Evolutionary conservation across 1,139 yeast species (phyloP), one percentile per base, ranked within the genome.

Genomic region (Suhomyces bokatorum): DNA sequence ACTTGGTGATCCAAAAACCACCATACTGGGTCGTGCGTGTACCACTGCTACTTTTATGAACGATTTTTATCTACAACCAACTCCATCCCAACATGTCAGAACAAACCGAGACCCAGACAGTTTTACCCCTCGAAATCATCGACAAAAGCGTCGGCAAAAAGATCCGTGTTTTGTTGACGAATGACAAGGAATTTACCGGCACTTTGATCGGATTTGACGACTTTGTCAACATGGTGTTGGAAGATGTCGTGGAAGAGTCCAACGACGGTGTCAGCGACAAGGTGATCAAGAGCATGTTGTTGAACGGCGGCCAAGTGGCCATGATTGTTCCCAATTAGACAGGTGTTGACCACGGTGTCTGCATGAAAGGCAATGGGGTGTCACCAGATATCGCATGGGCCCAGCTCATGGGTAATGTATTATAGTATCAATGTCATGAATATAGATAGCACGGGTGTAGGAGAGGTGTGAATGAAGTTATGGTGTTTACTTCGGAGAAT

Each of bases 131-230:
- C 51, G 98, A 91, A 63, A 78, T 89, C 41, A 87, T 93, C 37
- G 98, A 93, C 66, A 85, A 83, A 63, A 83, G 95, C 50, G 83
- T 93, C 36, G 97, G 96, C 15, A 80, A 88, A 41, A 75, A 78
- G 47, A 82, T 93, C 42, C 81, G 88, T 75, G 89, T 91, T 28
- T 77, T 91, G 46, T 75, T 90, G 75, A 83, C 87, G 53, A 79
- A 82, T 47, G 81, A 84, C 52, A 70, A 70, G 51, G 97, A 91
- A 63, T 93, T 90, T 64, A 78, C 80, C 22, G 99, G 99, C 2
- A 87, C 84, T 9, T 73, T 93, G 43, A 80, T 86, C 24, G 99
- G 98, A 0, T 91, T 93, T 64, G 99, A 93, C 64, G 98, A 93
- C 64, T 91, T 85, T 58, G 98, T 93, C 49, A 93, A 93, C 65